A percentile compares a stretch with the other conserved stretches of the same genome.
phyloP scores from a whole-genome alignment of 2,329 filamentous ascomycete species.

The Grosmannia penicillata region DNA sequence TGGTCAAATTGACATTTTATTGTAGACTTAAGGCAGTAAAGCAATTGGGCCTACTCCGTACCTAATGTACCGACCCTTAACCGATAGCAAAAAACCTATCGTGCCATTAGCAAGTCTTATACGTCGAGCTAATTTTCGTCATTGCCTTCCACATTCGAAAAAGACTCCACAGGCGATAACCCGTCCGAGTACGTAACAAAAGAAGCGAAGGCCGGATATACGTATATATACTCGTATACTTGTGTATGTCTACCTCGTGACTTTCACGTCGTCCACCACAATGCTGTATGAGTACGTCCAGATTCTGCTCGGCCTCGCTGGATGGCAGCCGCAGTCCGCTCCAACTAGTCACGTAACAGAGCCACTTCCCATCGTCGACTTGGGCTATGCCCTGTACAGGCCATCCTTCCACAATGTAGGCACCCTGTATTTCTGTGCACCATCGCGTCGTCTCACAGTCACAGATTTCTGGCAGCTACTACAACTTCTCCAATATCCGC shows the following conservation, averaged over 20 bases:
- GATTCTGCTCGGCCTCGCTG: background rate
- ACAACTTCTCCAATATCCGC: constrained; percentile 1
- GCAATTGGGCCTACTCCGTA: no score
- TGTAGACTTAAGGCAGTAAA: no score
- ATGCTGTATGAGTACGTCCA: background rate
- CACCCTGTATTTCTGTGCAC: background rate
- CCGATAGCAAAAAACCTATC: no score
- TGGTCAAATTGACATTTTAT: no score
- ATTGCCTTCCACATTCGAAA: background rate
- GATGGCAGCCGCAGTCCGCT: background rate
- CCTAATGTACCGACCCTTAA: no score
- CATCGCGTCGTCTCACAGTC: background rate
- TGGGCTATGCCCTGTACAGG: constrained; percentile 1
- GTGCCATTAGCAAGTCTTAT: background rate
- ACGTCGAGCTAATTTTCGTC: background rate
- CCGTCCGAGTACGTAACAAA: no score
- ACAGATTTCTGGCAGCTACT: background rate
- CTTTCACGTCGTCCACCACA: background rate
- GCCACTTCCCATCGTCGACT: background rate
- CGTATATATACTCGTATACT: background rate
- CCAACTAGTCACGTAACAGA: background rate
- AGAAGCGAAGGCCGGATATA: background rate
- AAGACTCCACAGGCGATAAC: background rate
- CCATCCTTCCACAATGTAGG: constrained; percentile 1
- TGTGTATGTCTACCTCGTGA: background rate